Base-by-base conservation (phyloP, 2,329 filamentous ascomycete species). In the Parastagonospora nodorum region DNA sequence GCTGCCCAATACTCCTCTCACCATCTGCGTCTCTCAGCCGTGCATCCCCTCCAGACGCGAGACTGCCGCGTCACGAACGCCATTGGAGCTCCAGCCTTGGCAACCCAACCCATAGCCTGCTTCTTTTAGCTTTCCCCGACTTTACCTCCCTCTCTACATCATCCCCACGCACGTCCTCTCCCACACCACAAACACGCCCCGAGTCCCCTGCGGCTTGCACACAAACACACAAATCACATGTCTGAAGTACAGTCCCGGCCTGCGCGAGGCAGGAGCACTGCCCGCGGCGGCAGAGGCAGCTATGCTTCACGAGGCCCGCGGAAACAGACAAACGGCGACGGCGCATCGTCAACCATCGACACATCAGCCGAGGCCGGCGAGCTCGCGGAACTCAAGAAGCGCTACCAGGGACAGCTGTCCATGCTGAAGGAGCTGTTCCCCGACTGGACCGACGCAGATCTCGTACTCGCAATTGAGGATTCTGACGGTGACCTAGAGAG, bases 361-460 rank as follows among this genome's bases (percentile, higher is more conserved):
- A 79, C 83, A 68, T 80, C 84, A 58, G 85, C 88, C 71, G 92
- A 97, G 69, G 88, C 96, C 74, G 89, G 90, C 74, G 92, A 97
- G 76, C 84, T 97, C 62, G 90, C 88, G 71, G 86, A 95, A 77
- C 86, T 97, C 73, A 95, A 95, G 84, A 92, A 90, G 81, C 87
- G 90, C 75, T 94, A 96, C 73, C 84, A 88, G 68, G 80, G 80
- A 69, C 90, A 93, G 78, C 84, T 96, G 66, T 81, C 82, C 56
- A 86, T 88, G 68, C 86, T 99, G 74, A 92, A 90, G 79, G 92
- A 96, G 75, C 87, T 97, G 79, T 97, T 96, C 80, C 86, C 90
- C 53, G 88, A 92, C 76, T 97, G 93, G 94, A 93, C 92, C 65
- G 90, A 96, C 70, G 90, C 92, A 75, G 93, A 97, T 75, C 85